phyloP scores from a whole-genome alignment of 768 basidiomycete species.

The Calocybe indica region DNA sequence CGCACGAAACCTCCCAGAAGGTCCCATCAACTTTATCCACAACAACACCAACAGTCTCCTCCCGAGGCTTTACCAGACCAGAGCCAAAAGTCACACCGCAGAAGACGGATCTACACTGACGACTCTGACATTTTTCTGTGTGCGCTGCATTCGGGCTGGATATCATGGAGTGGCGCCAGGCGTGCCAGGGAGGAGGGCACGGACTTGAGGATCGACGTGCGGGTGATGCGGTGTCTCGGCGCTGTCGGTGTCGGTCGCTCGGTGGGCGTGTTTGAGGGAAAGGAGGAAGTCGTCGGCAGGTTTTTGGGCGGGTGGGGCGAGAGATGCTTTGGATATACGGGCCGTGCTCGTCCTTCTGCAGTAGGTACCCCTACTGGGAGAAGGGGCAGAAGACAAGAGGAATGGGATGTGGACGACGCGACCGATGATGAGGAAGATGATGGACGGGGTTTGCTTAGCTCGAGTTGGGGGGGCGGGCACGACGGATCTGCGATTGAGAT shows the following conservation, averaged over 20 bases:
- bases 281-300: constrained; percentile 40
- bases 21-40: background rate
- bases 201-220: constrained; percentile 34
- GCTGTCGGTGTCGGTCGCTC: constrained; percentile 2
- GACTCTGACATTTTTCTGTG: constrained; percentile 70
- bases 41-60: constrained; percentile 5
- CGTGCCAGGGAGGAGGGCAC: constrained; percentile 31
- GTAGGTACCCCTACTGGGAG: constrained; percentile 8
- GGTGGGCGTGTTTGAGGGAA: constrained; percentile 9
- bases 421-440: constrained; percentile 42
- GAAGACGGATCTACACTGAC: constrained; percentile 67
- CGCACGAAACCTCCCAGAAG: too few species aligned
- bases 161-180: constrained; percentile 37
- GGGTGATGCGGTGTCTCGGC: constrained; percentile 32
- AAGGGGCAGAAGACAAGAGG: constrained; percentile 20
- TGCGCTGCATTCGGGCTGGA: constrained; percentile 61
- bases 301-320: constrained; percentile 42
- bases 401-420: constrained; percentile 18
- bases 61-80: background rate
- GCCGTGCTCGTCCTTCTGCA: constrained; percentile 3
- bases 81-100: constrained; percentile 11
- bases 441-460: constrained; percentile 56
- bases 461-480: constrained; percentile 74
- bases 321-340: constrained; percentile 23
- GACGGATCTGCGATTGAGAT: constrained; percentile 76